Base-by-base conservation (phyloP, 768 basidiomycete genomes). In the Boletus speciosus region DNA sequence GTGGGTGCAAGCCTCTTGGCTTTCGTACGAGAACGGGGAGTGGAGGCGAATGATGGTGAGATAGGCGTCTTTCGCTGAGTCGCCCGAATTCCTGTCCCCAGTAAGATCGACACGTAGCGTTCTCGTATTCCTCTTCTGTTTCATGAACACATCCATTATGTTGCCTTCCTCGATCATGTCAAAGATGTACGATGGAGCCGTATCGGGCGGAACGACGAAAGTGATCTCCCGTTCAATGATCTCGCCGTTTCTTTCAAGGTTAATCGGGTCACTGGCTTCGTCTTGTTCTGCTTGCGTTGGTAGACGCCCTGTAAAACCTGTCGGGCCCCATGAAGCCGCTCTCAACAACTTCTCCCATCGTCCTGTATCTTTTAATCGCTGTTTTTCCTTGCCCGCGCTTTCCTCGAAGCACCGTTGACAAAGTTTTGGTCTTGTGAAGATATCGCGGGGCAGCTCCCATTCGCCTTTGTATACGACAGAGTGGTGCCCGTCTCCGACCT, bases 381-480 rank as follows among this genome's bases (percentile, higher is more conserved):
- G 35, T 15, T 63, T 25, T 14, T 69, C 64, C 45, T 61, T 58
- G 12, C 60, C 43, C 23, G 67, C 55, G 14, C 73, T 71, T 4
- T 70, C 67, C 12, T 63, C 34, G 27, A 78, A 67, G 44, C 81
- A 83, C 7, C 51, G 7, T 0, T 44, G 31, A 63, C 81, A 82
- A 2, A 81, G 21, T 0, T 60, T 55, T 2, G 71, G 67, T 3
- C 63, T 66, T 6, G 68, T 47, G 5, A 81, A 66, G 6, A 76
- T 16, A 16, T 71, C 65, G 1, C 76, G 73, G 1, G 83, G 82
- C 2, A 85, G 60, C 38, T 81, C 80, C 72, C 77, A 78, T 50
- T 81, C 78, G 6, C 75, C 80, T 38, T 71, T 61, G 59, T 80
- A 79, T 0, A 82, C 80, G 34, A 66, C 43, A 0, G 84, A 85